Conservation (phyloP, 2,329 filamentous ascomycete species). For the Ramichloridium luteum region DNA sequence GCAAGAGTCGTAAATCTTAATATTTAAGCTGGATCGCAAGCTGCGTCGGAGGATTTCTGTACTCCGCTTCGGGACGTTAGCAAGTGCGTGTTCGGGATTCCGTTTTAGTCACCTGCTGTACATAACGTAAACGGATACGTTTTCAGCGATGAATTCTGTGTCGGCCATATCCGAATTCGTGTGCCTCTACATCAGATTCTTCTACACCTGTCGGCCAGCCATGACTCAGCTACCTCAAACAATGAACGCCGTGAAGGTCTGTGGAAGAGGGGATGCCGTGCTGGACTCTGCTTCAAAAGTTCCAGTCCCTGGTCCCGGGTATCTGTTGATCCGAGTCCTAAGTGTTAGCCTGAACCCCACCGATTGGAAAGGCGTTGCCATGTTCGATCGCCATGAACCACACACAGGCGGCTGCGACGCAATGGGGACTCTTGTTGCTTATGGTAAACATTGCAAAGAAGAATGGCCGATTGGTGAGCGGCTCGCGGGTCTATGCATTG, state of each 20-base stretch:
- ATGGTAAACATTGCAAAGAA: slow-evolving; percentile 37
- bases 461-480: slow-evolving; percentile 37
- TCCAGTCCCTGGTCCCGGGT: slow-evolving; percentile 6
- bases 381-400: slow-evolving; percentile 17
- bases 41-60: no score
- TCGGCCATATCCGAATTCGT: no score
- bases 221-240: slow-evolving; percentile 9
- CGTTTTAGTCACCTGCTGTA: no score
- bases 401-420: slow-evolving; percentile 41
- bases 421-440: slow-evolving; percentile 38
- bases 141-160: no score
- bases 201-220: no score
- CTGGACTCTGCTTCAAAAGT: slow-evolving; percentile 7
- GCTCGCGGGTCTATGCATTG: slow-evolving; percentile 38
- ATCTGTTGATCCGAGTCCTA: slow-evolving; percentile 37
- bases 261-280: slow-evolving; percentile 8
- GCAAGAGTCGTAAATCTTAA: no score
- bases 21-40: no score
- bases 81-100: no score
- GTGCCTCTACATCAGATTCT: no score
- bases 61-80: no score
- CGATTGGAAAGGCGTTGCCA: slow-evolving; percentile 40
- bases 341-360: slow-evolving; percentile 31
- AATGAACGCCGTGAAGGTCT: slow-evolving; percentile 12
- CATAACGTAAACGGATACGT: no score